phyloP scores from a whole-genome alignment of 2,329 filamentous ascomycete genomes.

The Penicillium concentricum region DNA sequence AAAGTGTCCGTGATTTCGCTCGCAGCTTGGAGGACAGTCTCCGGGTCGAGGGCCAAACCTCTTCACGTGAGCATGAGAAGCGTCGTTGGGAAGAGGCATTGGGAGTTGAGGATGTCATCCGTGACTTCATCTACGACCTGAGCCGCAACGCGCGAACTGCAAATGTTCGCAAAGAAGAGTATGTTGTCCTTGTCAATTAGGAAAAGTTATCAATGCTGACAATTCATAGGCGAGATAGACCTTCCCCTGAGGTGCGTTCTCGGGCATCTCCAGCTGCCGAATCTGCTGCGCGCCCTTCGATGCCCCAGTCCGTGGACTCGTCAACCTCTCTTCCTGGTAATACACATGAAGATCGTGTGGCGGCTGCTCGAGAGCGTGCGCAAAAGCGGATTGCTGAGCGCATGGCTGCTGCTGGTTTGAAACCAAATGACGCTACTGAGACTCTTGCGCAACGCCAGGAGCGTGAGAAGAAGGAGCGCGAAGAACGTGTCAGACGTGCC shows the following conservation, averaged over 20 bases:
- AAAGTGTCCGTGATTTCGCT: conserved; percentile 87
- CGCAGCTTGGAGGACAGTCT: conserved; percentile 81
- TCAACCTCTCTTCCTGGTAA: conserved; percentile 79
- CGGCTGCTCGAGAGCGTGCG: conserved; percentile 95
- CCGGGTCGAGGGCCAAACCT: conserved; percentile 74
- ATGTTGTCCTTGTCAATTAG: conserved; percentile 24
- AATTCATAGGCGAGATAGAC: conserved; percentile 53
- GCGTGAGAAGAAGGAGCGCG: conserved; percentile 81
- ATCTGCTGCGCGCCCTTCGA: conserved; percentile 37
- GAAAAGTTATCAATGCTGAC: conserved; percentile 15
- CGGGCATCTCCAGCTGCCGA: conserved; percentile 51
- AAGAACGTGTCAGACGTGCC: conserved; percentile 81
- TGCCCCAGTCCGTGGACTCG: conserved; percentile 51
- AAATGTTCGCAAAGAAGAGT: conserved; percentile 65
- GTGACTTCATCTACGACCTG: conserved; percentile 96
- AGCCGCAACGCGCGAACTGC: conserved; percentile 80
- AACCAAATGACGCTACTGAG: conserved; percentile 76
- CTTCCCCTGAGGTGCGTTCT: conserved; percentile 46
- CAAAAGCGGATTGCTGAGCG: conserved; percentile 96
- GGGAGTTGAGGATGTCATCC: conserved; percentile 93
- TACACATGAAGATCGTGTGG: conserved; percentile 88
- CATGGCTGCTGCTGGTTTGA: conserved; percentile 88
- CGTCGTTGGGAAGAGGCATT: conserved; percentile 94
- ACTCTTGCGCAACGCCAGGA: conserved; percentile 80
- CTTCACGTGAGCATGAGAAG: conserved; percentile 81